A percentile compares a stretch with the other conserved stretches of the same genome.
Evolutionary conservation across 2,329 filamentous ascomycete genomes (phyloP).

Genomic region (Nemania diffusa): DNA sequence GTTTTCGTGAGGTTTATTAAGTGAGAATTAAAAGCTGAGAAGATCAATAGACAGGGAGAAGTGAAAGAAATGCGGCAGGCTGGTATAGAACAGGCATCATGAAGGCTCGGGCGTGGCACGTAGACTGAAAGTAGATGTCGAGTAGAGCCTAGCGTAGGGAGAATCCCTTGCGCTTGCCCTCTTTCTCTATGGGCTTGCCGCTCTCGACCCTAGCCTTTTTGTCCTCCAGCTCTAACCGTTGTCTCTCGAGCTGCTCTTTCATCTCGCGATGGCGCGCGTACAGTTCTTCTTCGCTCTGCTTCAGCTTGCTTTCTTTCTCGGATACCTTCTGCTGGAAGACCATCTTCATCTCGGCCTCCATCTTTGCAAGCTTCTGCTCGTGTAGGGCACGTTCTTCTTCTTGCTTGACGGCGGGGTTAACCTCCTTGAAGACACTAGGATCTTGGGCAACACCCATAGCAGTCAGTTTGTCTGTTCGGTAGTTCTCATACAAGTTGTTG

Average conservation of each 20-base stretch:
- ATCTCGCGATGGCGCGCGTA: slow-evolving; percentile 99
- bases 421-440: slow-evolving; percentile 99
- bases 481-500: slow-evolving; percentile 99
- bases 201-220: slow-evolving; percentile 97
- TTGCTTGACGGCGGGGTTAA: slow-evolving; percentile 99
- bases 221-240: slow-evolving; percentile 94
- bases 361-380: slow-evolving; percentile 99
- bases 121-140: slow-evolving; percentile 49
- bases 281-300: slow-evolving; percentile 98
- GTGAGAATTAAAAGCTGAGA: slow-evolving; percentile 58
- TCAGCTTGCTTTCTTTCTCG: slow-evolving; percentile 99
- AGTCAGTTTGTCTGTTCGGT: slow-evolving; percentile 99
- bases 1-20: slow-evolving; percentile 55
- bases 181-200: slow-evolving; percentile 94
- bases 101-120: slow-evolving; percentile 67
- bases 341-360: slow-evolving; percentile 99
- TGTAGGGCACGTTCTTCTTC: slow-evolving; percentile 98
- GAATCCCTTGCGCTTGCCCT: slow-evolving; percentile 99
- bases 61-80: slow-evolving; percentile 60
- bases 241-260: slow-evolving; percentile 98
- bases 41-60: slow-evolving; percentile 53
- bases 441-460: slow-evolving; percentile 99
- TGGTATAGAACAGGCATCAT: slow-evolving; percentile 70
- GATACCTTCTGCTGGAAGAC: slow-evolving; percentile 99
- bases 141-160: slow-evolving; percentile 81